These are phyloP conservation scores for Gigaspora rosea DNA, from an alignment of 192 early-diverging fungal genomes.

Conservation along the genomic window DNA sequence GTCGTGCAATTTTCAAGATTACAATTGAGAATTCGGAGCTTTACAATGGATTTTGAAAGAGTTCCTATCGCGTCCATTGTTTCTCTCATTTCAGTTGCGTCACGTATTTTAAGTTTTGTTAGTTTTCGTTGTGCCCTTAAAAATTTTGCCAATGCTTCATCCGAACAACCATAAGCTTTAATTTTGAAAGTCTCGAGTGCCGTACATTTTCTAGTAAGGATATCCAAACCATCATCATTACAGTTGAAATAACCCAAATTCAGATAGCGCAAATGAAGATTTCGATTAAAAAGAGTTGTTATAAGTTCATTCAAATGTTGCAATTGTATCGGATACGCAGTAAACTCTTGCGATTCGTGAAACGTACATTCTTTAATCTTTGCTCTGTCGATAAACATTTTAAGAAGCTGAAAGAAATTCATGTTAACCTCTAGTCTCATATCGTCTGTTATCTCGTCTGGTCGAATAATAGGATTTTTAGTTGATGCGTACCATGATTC, in stretches of 20 bases:
- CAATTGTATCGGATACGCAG: neutral
- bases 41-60: conserved; percentile 1
- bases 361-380: conserved; percentile 22
- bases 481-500: neutral
- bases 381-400: conserved; percentile 9
- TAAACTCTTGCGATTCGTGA: neutral
- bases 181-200: conserved; percentile 31
- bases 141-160: conserved; percentile 15
- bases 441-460: neutral
- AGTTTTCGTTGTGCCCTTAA: neutral
- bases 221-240: neutral
- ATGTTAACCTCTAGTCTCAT: neutral
- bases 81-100: neutral
- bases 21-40: conserved; percentile 25
- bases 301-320: neutral
- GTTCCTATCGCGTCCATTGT: conserved; percentile 1
- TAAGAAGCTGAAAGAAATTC: neutral
- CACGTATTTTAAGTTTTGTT: conserved; percentile 28
- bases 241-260: conserved; percentile 30
- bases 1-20: conserved; percentile 4
- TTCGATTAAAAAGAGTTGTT: neutral
- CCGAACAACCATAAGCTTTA: neutral
- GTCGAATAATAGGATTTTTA: neutral
- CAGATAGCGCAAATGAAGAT: conserved; percentile 19
- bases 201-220: neutral